Percentiles rank a stretch among this genome's conserved stretches.
phyloP scores from a whole-genome alignment of 805 yeast species.

The Hermanozyma aechmeae region DNA sequence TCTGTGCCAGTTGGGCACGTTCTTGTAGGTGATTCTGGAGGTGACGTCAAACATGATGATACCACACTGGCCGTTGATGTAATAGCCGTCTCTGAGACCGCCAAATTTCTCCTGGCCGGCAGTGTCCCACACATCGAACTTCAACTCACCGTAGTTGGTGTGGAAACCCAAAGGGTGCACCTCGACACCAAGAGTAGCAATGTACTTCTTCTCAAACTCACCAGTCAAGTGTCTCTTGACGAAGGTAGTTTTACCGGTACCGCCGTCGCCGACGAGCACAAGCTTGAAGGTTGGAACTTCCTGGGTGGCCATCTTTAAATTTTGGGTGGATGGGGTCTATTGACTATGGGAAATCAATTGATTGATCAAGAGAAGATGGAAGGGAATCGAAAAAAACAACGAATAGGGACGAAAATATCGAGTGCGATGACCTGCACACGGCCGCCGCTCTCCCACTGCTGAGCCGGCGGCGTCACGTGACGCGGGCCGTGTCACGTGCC shows the following conservation, averaged over 20 bases:
- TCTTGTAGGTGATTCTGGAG: slow-evolving; percentile 97
- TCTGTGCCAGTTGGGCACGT: slow-evolving; percentile 99
- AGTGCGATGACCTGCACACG: slow-evolving; percentile 8
- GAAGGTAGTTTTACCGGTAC: slow-evolving; percentile 99
- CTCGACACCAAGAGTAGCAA: slow-evolving; percentile 99
- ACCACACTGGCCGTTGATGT: slow-evolving; percentile 99
- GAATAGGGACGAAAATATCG: slow-evolving; percentile 4
- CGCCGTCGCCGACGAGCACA: slow-evolving; percentile 99
- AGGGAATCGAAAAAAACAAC: slow-evolving; percentile 2
- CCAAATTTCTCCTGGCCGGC: slow-evolving; percentile 99
- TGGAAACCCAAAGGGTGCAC: slow-evolving; percentile 97
- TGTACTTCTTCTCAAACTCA: slow-evolving; percentile 98
- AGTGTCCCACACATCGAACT: slow-evolving; percentile 99
- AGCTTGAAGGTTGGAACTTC: slow-evolving; percentile 96
- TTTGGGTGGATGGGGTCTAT: slow-evolving; percentile 1
- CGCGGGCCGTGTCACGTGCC: too few relatives aligned
- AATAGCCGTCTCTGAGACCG: slow-evolving; percentile 99
- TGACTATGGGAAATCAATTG: slow-evolving; percentile 1
- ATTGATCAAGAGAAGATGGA: slow-evolving; percentile 3
- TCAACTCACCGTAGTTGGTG: slow-evolving; percentile 98
- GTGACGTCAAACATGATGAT: slow-evolving; percentile 99
- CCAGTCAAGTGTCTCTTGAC: slow-evolving; percentile 99
- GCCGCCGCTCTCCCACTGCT: background rate
- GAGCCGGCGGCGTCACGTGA: too few relatives aligned
- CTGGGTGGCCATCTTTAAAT: slow-evolving; percentile 40